phyloP scores from a whole-genome alignment of 2,329 filamentous ascomycete genomes.

The Alternaria postmessia region DNA sequence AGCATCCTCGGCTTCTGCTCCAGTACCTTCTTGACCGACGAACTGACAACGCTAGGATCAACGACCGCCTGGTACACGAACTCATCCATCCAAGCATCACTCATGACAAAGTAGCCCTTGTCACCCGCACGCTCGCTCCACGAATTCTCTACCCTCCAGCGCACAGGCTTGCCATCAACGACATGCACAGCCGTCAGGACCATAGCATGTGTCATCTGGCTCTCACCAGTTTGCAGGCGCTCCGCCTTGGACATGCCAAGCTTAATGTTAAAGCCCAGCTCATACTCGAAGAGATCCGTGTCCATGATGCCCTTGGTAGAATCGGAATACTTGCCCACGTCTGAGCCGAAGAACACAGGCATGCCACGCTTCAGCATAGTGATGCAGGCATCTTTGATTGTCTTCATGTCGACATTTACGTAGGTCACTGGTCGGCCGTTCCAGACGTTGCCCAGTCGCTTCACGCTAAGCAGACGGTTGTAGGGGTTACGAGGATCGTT shows the following conservation, averaged over 20 bases:
- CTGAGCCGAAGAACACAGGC: conserved; percentile 87
- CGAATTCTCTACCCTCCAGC: conserved; percentile 89
- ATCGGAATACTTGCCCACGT: conserved; percentile 85
- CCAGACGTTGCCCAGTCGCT: conserved; percentile 81
- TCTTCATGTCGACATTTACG: conserved; percentile 78
- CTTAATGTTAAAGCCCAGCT: conserved; percentile 81
- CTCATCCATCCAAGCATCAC: conserved; percentile 69
- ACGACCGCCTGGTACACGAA: conserved; percentile 89
- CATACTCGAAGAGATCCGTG: conserved; percentile 76
- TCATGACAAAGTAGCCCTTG: conserved; percentile 91
- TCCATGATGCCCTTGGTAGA: conserved; percentile 78
- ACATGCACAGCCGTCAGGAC: conserved; percentile 87
- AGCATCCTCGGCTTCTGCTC: conserved; percentile 71
- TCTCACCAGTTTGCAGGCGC: conserved; percentile 76
- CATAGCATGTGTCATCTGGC: conserved; percentile 91
- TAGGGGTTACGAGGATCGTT: conserved; percentile 84
- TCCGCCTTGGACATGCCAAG: conserved; percentile 79
- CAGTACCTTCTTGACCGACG: conserved; percentile 74
- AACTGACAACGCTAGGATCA: conserved; percentile 67
- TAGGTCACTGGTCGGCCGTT: conserved; percentile 80
- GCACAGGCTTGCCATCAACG: conserved; percentile 69
- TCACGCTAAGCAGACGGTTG: conserved; percentile 75
- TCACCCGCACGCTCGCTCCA: conserved; percentile 77
- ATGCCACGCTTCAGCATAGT: conserved; percentile 79
- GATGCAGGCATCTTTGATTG: conserved; percentile 77